phyloP scores from a whole-genome alignment of 768 basidiomycete species.

The Pulveroboletus sp. region DNA sequence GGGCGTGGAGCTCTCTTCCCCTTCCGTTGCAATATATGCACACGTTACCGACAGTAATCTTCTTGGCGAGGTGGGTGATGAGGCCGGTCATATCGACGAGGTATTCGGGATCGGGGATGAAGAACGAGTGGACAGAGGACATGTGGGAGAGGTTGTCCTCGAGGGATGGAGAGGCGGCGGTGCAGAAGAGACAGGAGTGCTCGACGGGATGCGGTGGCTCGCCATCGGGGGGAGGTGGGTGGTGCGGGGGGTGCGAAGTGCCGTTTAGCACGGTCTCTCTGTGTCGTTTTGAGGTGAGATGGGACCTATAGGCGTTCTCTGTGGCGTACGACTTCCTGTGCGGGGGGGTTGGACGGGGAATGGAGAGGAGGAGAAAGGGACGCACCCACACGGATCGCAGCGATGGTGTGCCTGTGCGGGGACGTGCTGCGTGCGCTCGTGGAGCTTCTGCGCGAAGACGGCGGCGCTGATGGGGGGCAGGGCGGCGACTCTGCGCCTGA shows the following conservation, averaged over 20 bases:
- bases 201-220: background rate
- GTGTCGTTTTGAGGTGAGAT: constrained; percentile 87
- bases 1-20: constrained; percentile 72
- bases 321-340: constrained; percentile 83
- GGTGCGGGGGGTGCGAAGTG: constrained; percentile 35
- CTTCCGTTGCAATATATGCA: constrained; percentile 89
- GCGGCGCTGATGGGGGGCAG: constrained; percentile 77
- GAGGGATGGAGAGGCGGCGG: constrained; percentile 43
- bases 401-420: constrained; percentile 48
- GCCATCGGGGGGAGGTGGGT: constrained; percentile 10
- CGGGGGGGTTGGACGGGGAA: background rate
- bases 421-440: constrained; percentile 53
- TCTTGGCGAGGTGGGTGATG: constrained; percentile 82
- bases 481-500: constrained; percentile 91
- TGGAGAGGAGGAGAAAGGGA: background rate
- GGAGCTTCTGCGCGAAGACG: constrained; percentile 83
- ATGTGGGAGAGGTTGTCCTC: constrained; percentile 80
- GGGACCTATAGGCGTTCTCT: constrained; percentile 84
- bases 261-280: constrained; percentile 40
- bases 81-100: constrained; percentile 81
- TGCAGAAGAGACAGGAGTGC: constrained; percentile 87
- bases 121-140: constrained; percentile 85
- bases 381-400: constrained; percentile 85
- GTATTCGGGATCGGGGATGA: constrained; percentile 91
- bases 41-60: constrained; percentile 87